These are phyloP conservation scores for Phytopythium ostracodes DNA, from an alignment of 352 stramenopile species.

Conservation along the genomic window DNA sequence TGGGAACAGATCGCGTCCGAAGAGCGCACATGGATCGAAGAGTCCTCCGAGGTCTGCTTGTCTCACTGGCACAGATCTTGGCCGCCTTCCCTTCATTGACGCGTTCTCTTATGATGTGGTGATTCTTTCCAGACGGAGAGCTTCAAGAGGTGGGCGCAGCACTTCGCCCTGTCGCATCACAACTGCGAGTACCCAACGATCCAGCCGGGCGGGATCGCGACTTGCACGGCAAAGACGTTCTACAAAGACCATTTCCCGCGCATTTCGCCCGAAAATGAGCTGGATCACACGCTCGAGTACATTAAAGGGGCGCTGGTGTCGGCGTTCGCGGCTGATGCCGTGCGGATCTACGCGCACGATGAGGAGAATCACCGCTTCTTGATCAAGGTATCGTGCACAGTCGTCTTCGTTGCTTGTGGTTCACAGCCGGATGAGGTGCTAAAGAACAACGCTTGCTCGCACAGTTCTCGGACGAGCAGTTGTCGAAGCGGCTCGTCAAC, in stretches of 20 bases:
- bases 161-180: conserved; percentile 49
- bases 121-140: conserved; percentile 41
- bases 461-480: conserved; percentile 61
- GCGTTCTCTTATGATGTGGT: not conserved
- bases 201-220: conserved; percentile 39
- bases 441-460: not conserved
- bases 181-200: conserved; percentile 31
- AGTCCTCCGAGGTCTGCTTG: conserved; percentile 35
- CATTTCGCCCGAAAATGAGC: conserved; percentile 71
- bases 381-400: conserved; percentile 47
- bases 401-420: not conserved
- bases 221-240: conserved; percentile 62
- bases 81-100: not conserved
- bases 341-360: conserved; percentile 66
- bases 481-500: conserved; percentile 32
- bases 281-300: conserved; percentile 74
- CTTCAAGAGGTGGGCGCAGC: conserved; percentile 70
- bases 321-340: conserved; percentile 50
- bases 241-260: conserved; percentile 74
- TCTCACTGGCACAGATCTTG: no score
- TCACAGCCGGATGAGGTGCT: not conserved
- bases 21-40: conserved; percentile 26
- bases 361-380: conserved; percentile 29
- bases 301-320: conserved; percentile 49
- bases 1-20: conserved; percentile 37